A percentile compares a stretch with the other conserved stretches of the same genome.
Conservation (phyloP, 257 asterid species). For the Solanum bulbocastanum region DNA sequence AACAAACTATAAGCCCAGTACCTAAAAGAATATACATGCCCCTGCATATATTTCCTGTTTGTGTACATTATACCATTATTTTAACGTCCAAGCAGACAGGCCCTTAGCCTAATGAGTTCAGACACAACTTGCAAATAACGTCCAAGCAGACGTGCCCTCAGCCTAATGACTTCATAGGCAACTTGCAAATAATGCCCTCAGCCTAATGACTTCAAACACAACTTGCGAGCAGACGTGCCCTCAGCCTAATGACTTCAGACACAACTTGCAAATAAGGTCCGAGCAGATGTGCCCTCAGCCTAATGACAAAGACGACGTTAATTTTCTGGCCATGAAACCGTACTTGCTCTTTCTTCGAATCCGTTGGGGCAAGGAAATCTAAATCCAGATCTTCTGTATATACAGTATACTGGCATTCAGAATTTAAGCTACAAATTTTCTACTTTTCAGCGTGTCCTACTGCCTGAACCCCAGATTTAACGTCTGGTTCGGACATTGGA, state of each 20-base stretch:
- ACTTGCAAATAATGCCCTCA: too few species aligned
- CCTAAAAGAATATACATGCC: background rate
- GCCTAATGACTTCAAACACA: too few species aligned
- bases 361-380: background rate
- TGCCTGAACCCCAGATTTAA: conserved; percentile 37
- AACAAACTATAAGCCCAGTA: background rate
- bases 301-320: too few species aligned
- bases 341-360: background rate
- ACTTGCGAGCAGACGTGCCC: too few species aligned
- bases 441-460: conserved; percentile 11
- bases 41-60: background rate
- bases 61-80: background rate
- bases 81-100: background rate
- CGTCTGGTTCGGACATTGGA: conserved; percentile 32
- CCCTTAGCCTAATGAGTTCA: background rate
- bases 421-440: background rate
- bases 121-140: background rate
- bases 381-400: background rate
- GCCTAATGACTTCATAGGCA: too few species aligned
- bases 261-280: background rate
- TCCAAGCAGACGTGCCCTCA: too few species aligned
- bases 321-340: background rate
- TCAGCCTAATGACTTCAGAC: too few species aligned
- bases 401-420: conserved; percentile 13
- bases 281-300: too few species aligned